Evolutionary conservation across 176 grass and related monocot genomes (phyloP), one percentile per base, ranked within the genome.

Genomic region (Chloris gayana): DNA sequence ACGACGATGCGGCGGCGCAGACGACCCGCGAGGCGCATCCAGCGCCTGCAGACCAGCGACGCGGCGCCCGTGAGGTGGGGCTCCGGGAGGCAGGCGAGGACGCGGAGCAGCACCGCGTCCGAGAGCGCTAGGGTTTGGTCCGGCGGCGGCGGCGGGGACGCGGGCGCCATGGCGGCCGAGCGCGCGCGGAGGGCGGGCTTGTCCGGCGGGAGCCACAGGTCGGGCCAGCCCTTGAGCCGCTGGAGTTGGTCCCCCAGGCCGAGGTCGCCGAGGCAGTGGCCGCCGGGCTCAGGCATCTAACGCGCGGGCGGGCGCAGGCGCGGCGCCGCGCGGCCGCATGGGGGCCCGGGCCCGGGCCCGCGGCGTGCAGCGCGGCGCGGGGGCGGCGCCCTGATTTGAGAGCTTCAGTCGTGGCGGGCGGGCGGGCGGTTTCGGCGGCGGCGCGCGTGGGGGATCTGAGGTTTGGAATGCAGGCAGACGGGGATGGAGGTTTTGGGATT

Each of bases 21-120:
- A 53, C 88, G 88, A 0, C 90, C 96, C 14, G 88, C 83, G 71
- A 98, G 90, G 47, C 88, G 86, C 77, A 67, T 87, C 96, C 92
- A 98, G 31, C 95, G 72, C 81, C 88, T 84, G 90, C 90, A 94
- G 73, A 98, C 95, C 26, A 95, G 90, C 37, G 96, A 93, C 14
- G 88, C 82, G 54, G 90, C 18, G 30, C 38, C 62, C 80, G 75
- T 77, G 69, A 91, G 83, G 73, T 83, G 62, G 26, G 87, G 22
- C 54, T 89, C 86, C 46, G 92, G 89, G 37, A 91, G 79, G 68
- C 77, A 85, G 61, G 88, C 80, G 66, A 94, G 86, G 47, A 91
- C 71, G 77, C 77, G 86, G 80, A 89, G 80, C 53, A 94, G 92
- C 4, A 91, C 72, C 80, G 45, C 84, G 73, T 94, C 89, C 37